Evolutionary conservation across 441 rosid genomes (phyloP).

Genomic region (Pelargonium cotyledonis): DNA sequence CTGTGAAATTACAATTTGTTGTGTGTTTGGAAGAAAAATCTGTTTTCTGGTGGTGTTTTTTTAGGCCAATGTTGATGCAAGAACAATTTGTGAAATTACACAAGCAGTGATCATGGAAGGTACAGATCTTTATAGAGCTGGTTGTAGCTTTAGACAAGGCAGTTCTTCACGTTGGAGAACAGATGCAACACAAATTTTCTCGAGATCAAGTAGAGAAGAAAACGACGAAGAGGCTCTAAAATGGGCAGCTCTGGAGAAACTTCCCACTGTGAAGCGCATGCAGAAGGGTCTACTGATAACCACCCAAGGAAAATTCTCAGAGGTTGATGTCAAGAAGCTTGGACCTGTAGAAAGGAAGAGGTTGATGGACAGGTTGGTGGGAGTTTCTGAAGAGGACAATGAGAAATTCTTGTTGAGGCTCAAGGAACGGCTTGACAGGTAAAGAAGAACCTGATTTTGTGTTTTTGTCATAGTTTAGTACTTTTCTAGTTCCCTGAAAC

Average conservation of each 20-base stretch:
- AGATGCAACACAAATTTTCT: slow-evolving; percentile 25
- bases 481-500: too few species aligned
- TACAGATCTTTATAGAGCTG: slow-evolving; percentile 21
- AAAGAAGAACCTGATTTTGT: background rate
- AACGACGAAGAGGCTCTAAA: slow-evolving; percentile 61
- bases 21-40: too few species aligned
- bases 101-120: slow-evolving; percentile 24
- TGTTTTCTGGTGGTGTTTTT: too few species aligned
- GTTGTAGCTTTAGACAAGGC: slow-evolving; percentile 24
- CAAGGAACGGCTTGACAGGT: slow-evolving; percentile 59
- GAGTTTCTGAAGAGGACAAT: slow-evolving; percentile 50
- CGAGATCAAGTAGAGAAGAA: slow-evolving; percentile 26
- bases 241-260: slow-evolving; percentile 67
- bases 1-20: background rate
- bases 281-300: slow-evolving; percentile 48
- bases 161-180: slow-evolving; percentile 34
- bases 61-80: background rate
- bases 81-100: too few species aligned
- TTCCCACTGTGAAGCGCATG: slow-evolving; percentile 53
- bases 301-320: slow-evolving; percentile 26
- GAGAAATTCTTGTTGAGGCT: slow-evolving; percentile 58
- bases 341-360: slow-evolving; percentile 43
- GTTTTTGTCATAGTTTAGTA: too few species aligned
- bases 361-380: slow-evolving; percentile 47
- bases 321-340: slow-evolving; percentile 41